Evolutionary conservation across 2,329 filamentous ascomycete genomes (phyloP).

Genomic region (Chrysosporium keratinophilum): DNA sequence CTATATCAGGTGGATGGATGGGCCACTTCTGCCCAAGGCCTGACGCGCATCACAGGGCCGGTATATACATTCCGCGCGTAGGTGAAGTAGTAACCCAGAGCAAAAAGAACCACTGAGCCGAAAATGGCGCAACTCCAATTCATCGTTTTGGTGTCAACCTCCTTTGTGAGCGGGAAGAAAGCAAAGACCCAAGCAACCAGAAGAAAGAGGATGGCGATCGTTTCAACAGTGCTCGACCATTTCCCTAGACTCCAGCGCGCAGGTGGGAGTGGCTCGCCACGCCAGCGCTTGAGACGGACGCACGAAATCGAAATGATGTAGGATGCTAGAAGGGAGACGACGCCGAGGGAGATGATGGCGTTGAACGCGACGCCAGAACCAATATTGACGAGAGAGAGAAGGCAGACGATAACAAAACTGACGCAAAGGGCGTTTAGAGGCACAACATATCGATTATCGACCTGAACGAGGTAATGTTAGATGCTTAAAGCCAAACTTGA

Average conservation of each 20-base stretch:
- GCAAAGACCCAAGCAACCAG: slow-evolving; percentile 14
- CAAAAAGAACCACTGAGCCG: slow-evolving; percentile 30
- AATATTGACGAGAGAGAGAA: slow-evolving; percentile 43
- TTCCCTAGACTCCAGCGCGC: slow-evolving; percentile 39
- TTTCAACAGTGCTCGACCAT: slow-evolving; percentile 22
- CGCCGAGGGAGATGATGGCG: slow-evolving; percentile 33
- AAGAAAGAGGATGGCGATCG: slow-evolving; percentile 13
- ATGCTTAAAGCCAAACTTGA: neutral
- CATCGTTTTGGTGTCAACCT: slow-evolving; percentile 11
- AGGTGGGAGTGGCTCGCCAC: slow-evolving; percentile 33
- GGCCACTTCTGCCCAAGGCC: slow-evolving; percentile 13
- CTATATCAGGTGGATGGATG: neutral
- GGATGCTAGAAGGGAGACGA: slow-evolving; percentile 31
- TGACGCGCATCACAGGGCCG: slow-evolving; percentile 20
- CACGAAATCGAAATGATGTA: slow-evolving; percentile 40
- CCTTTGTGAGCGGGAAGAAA: slow-evolving; percentile 14
- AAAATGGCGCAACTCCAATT: slow-evolving; percentile 35
- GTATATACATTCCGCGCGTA: slow-evolving; percentile 25
- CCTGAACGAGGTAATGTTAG: neutral
- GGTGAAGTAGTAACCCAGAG: slow-evolving; percentile 31
- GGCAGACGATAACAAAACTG: slow-evolving; percentile 22
- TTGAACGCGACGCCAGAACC: slow-evolving; percentile 37
- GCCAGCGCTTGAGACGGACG: slow-evolving; percentile 35
- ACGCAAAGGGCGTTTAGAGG: slow-evolving; percentile 22
- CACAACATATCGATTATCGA: slow-evolving; percentile 16